Evolutionary conservation across 2,329 filamentous ascomycete species (phyloP), one percentile per base, ranked within the genome.

Genomic region (Aspergillus sp.): DNA sequence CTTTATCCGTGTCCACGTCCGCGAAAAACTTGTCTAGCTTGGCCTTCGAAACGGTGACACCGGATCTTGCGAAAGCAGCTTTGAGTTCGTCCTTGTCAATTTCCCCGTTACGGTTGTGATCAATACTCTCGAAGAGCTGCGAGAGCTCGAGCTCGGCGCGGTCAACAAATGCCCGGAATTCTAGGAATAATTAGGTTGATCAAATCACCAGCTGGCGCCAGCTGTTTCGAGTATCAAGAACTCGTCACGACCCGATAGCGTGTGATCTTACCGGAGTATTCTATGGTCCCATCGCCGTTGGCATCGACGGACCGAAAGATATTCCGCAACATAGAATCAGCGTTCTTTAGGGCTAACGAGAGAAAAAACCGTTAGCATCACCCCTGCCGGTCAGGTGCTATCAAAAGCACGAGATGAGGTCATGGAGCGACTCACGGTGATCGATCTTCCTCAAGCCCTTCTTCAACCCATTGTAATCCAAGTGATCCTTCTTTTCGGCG

Each of bases 161-260:
- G 68, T 93, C 85, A 70, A 98, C 91, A 70, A 98, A 98, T 42
- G 81, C 83, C 63, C 88, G 88, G 71, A 99, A 99, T 79, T 99
- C 95, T 95, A 72, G 57, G 45, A 53, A 59, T 45, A 15, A 63
- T 64, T 66, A 66, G 62, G 56, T 60, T 61, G 53, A 56, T 59
- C 48, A 62, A 63, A 55, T 53, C 53, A 62, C 58, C 47, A 55
- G 60, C 63, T 51, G 48, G 42, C 39, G 62, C 62, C 61, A 63
- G 63, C 53, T 55, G 54, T 56, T 30, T 42, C 57, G 24, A 49
- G 48, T 59, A 53, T 52, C 41, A 39, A 50, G 45, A 52, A 48
- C 36, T 42, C 48, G 39, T 59, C 53, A 59, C 43, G 56, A 56
- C 44, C 48, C 34, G 50, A 54, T 41, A 49, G 61, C 55, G 62